Conservation (phyloP, 2,329 filamentous ascomycete genomes). For the Chaetothyriales sp. region DNA sequence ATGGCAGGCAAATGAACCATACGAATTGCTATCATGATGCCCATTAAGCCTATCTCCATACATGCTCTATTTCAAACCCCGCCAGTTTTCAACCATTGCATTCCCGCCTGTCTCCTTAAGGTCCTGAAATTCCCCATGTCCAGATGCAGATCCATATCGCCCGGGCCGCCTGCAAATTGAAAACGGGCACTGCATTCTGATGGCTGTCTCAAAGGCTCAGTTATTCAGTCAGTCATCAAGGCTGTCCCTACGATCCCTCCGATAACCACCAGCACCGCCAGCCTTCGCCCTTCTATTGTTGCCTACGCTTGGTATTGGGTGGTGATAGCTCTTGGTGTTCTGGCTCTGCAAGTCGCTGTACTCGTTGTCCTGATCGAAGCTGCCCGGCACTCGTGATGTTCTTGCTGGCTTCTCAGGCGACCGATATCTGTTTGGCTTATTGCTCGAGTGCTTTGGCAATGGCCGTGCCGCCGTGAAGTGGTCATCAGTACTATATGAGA, state of each 20-base stretch:
- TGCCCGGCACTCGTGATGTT: slow-evolving; percentile 22
- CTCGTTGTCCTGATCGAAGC: slow-evolving; percentile 32
- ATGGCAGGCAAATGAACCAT: too few species aligned
- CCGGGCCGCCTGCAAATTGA: too few species aligned
- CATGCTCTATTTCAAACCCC: too few species aligned
- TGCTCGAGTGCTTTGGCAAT: neutral
- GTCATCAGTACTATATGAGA: slow-evolving; percentile 15
- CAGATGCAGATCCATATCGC: neutral
- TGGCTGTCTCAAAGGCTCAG: neutral
- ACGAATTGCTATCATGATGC: too few species aligned
- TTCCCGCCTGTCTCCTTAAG: neutral
- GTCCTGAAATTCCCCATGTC: slow-evolving; percentile 2
- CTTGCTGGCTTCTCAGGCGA: slow-evolving; percentile 10
- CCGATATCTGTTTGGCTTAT: slow-evolving; percentile 3
- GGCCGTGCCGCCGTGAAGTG: slow-evolving; percentile 9
- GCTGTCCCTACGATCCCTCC: slow-evolving; percentile 13
- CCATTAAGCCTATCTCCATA: too few species aligned
- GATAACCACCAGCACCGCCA: slow-evolving; percentile 14
- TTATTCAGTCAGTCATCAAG: slow-evolving; percentile 18
- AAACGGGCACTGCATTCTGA: too few species aligned
- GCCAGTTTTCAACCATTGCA: too few species aligned
- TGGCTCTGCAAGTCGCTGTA: slow-evolving; percentile 27
- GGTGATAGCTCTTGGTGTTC: slow-evolving; percentile 41
- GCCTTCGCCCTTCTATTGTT: neutral
- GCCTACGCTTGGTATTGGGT: slow-evolving; percentile 42